Evolutionary conservation across 805 yeast species (phyloP).

Genomic region (Monosporozyma aquatica): DNA sequence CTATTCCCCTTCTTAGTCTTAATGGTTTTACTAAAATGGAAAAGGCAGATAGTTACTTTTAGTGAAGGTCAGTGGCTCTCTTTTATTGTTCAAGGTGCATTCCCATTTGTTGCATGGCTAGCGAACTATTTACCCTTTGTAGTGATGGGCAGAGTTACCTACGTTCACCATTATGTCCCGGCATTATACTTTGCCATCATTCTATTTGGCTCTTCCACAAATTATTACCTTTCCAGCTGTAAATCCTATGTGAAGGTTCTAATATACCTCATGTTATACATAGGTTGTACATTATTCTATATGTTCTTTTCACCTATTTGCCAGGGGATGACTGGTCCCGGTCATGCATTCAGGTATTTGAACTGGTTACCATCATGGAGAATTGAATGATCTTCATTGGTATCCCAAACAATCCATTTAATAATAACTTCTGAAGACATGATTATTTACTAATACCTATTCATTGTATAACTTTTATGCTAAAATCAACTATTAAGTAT

Average conservation of each 20-base stretch:
- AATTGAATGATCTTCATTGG: conserved; percentile 29
- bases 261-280: conserved; percentile 40
- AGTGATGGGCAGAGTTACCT: conserved; percentile 92
- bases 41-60: conserved; percentile 53
- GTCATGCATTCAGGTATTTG: conserved; percentile 40
- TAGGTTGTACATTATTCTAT: conserved; percentile 45
- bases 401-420: no score
- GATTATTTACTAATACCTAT: no score
- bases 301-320: conserved; percentile 56
- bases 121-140: conserved; percentile 83
- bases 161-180: conserved; percentile 93
- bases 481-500: no score
- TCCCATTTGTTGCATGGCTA: conserved; percentile 87
- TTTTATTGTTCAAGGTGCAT: conserved; percentile 55
- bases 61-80: conserved; percentile 34
- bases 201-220: conserved; percentile 36
- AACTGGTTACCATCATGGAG: conserved; percentile 53
- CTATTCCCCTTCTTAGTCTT: conserved; percentile 37
- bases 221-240: conserved; percentile 18
- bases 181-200: conserved; percentile 90
- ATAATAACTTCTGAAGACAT: no score
- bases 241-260: conserved; percentile 20
- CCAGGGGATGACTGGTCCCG: conserved; percentile 68
- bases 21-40: conserved; percentile 45
- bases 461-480: conserved; percentile 1